Evolutionary conservation across 345 rosid genomes (phyloP).

Genomic region (Bruguiera gymnorhiza): DNA sequence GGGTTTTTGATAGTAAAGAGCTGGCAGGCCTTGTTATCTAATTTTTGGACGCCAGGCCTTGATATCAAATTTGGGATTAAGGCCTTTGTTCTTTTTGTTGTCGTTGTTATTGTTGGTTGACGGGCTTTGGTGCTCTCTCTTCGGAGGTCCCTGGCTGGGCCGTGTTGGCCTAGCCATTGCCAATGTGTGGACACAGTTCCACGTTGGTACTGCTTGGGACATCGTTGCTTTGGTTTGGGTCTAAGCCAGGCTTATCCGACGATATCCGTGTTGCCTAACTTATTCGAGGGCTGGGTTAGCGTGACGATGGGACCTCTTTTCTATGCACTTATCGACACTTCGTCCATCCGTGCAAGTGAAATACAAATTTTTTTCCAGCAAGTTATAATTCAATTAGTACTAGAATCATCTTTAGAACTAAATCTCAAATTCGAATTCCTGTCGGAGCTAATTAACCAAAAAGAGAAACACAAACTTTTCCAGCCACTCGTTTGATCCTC

Average conservation of each 20-base stretch:
- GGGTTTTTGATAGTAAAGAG: no score
- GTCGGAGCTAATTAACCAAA: no score
- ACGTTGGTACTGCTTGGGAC: constrained; percentile 54
- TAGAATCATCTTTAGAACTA: no score
- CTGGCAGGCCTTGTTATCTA: constrained; percentile 29
- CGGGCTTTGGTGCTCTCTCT: constrained; percentile 49
- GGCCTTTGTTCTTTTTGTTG: no score
- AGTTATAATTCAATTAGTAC: no score
- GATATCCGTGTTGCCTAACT: constrained; percentile 50
- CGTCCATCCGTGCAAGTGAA: no score
- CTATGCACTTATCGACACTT: neutral
- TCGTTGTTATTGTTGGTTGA: constrained; percentile 23
- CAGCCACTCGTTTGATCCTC: no score
- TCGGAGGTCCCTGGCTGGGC: constrained; percentile 55
- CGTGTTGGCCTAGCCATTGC: constrained; percentile 45
- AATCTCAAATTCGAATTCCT: no score
- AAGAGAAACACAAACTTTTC: no score
- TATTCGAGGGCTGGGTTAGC: constrained; percentile 44
- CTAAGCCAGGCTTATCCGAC: constrained; percentile 49
- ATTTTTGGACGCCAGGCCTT: no score
- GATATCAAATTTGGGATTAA: no score
- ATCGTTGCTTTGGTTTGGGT: constrained; percentile 54
- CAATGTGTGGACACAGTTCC: constrained; percentile 59
- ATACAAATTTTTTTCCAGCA: no score
- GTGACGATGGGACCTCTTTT: constrained; percentile 50